A percentile compares a stretch with the other conserved stretches of the same genome.
Evolutionary conservation across 495 filamentous ascomycete species (phyloP).

Genomic region (Xylaria scruposa): DNA sequence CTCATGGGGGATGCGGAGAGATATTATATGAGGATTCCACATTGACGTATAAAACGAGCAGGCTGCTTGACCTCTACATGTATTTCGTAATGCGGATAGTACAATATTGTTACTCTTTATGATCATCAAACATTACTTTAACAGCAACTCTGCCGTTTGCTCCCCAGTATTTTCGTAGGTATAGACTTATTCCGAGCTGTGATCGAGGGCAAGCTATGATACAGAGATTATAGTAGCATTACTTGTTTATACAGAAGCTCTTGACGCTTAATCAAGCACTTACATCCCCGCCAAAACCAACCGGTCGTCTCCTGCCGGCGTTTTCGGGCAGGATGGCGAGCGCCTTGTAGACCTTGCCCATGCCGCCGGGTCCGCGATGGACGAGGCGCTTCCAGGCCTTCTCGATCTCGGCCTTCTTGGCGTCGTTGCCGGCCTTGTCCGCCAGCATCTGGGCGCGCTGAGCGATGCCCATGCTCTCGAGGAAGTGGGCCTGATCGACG

Average conservation of each 20-base stretch:
- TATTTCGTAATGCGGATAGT: neutral
- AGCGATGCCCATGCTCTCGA: constrained; percentile 77
- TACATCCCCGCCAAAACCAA: constrained; percentile 90
- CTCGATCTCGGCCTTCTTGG: constrained; percentile 67
- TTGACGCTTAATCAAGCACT: constrained; percentile 4
- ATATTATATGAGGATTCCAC: constrained; percentile 2
- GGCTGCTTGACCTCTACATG: neutral
- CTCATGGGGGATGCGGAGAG: neutral
- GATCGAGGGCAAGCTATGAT: neutral
- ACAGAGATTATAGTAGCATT: neutral
- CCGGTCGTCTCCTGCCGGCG: constrained; percentile 72
- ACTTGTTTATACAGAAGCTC: neutral
- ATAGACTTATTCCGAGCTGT: neutral
- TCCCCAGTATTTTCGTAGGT: neutral
- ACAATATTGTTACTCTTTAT: neutral
- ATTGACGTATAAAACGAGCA: neutral
- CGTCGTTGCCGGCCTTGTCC: constrained; percentile 54
- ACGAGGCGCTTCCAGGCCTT: constrained; percentile 79
- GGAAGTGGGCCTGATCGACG: constrained; percentile 82
- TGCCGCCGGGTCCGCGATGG: constrained; percentile 76
- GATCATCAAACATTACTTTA: neutral
- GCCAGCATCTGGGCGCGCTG: constrained; percentile 77
- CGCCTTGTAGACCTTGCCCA: constrained; percentile 94
- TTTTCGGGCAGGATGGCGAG: constrained; percentile 88
- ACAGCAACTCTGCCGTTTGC: neutral